Conservation (phyloP, 257 asterid species). For the Lantana camara region DNA sequence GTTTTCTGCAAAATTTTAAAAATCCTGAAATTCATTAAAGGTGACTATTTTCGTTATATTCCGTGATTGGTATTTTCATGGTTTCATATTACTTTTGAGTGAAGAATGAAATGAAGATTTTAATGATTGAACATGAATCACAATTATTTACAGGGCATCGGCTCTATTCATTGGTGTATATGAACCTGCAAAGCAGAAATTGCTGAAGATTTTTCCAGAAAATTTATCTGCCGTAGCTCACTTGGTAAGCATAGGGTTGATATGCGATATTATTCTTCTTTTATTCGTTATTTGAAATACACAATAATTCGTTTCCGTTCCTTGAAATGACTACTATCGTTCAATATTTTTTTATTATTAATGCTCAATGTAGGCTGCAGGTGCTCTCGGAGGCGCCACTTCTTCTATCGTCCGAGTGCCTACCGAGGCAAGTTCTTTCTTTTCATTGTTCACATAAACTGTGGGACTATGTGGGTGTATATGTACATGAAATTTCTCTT, state of each 20-base stretch:
- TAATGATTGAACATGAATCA: constrained; percentile 1
- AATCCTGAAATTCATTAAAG: not conserved
- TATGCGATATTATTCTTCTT: not conserved
- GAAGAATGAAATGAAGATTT: not conserved
- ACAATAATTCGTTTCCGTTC: not conserved
- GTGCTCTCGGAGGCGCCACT: constrained; percentile 72
- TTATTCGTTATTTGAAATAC: not conserved
- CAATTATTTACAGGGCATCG: constrained; percentile 57
- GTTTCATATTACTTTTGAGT: constrained; percentile 14
- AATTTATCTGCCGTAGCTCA: constrained; percentile 66
- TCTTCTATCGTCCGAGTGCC: constrained; percentile 74
- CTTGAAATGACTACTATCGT: no score
- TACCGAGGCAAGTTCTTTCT: constrained; percentile 50
- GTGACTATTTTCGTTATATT: not conserved
- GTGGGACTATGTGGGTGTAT: not conserved
- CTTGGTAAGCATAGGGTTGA: constrained; percentile 44
- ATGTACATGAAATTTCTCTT: not conserved
- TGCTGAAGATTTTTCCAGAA: constrained; percentile 56
- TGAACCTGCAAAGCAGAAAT: constrained; percentile 64
- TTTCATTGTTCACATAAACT: not conserved
- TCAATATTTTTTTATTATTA: no score
- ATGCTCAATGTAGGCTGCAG: constrained; percentile 58
- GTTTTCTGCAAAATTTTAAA: not conserved
- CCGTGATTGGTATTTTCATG: not conserved
- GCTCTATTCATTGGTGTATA: constrained; percentile 74